Evolutionary conservation across 2,329 filamentous ascomycete species (phyloP), one percentile per base, ranked within the genome.

Genomic region (Calonectria hongkongensis): DNA sequence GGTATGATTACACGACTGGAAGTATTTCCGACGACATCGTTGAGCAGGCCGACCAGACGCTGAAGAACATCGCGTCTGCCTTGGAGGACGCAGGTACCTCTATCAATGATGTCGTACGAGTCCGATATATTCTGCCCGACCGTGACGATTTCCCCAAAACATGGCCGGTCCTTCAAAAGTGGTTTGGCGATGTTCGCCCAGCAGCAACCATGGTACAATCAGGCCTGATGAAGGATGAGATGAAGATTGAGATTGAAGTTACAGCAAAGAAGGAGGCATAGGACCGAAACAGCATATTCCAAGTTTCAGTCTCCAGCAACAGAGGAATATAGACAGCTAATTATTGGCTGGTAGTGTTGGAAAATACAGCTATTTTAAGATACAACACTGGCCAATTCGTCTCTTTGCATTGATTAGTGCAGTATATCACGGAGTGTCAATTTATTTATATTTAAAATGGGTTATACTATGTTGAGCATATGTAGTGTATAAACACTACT

Each of bases 171-270:
- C 78, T 90, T 75, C 83, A 83, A 73, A 86, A 84, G 75, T 90
- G 87, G 85, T 83, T 90, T 62, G 87, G 87, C 8, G 79, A 85
- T 3, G 85, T 88, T n/a, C 81, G 85, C 39, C 88, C 89, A 0
- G 88, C 88, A 28, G 88, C 88, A 25, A 90, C 87, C 1, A 90
- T 90, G 88, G 78, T 89, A 0, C 85, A 89, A 78, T 85, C 87
- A 0, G 85, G 81, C 12, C 75, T 90, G 70, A 87, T 90, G 86
- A 86, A 88, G 76, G 88, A 89, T 43, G 84, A 85, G 74, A 85
- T 85, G 84, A 84, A 82, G 79, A 83, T 87, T 75, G 85, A 86
- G 76, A 86, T 87, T 56, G 85, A 87, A 66, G 85, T 86, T 10
- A 87, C 85, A 5, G 85, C 85, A 0, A 47, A 73, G 18, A 41